phyloP scores from a whole-genome alignment of 2,329 filamentous ascomycete genomes.

The Colletotrichum spinosum region DNA sequence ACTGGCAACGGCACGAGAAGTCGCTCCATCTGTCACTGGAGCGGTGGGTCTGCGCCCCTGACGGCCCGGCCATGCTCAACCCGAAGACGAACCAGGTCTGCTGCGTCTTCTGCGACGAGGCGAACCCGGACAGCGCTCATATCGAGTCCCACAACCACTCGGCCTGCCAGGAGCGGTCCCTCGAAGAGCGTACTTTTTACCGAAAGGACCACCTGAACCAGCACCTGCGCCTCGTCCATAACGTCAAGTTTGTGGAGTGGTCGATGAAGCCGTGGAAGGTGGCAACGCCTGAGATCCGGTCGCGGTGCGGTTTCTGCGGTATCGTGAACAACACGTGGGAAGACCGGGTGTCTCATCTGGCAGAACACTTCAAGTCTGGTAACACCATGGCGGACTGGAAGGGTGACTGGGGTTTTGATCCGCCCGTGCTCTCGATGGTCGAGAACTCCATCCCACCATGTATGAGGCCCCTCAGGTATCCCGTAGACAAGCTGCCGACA shows the following conservation, averaged over 20 bases:
- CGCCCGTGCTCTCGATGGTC: constrained; percentile 70
- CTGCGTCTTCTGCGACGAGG: constrained; percentile 71
- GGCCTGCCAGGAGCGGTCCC: constrained; percentile 73
- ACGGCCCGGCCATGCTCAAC: constrained; percentile 66
- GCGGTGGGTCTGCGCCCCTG: constrained; percentile 73
- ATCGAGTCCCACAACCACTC: constrained; percentile 70
- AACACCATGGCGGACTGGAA: constrained; percentile 77
- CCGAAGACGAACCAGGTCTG: constrained; percentile 67
- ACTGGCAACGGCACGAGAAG: constrained; percentile 79
- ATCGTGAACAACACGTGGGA: constrained; percentile 72
- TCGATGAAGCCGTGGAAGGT: constrained; percentile 75
- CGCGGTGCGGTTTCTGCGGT: constrained; percentile 74
- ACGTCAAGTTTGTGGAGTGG: constrained; percentile 70
- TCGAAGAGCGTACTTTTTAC: constrained; percentile 73
- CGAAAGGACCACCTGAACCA: constrained; percentile 76
- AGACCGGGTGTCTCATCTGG: constrained; percentile 70
- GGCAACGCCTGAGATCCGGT: constrained; percentile 70
- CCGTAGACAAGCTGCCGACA: constrained; percentile 49
- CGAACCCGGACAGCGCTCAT: constrained; percentile 66
- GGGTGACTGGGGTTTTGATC: constrained; percentile 77
- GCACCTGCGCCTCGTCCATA: constrained; percentile 72
- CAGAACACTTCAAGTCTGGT: constrained; percentile 75
- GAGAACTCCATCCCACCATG: constrained; percentile 76
- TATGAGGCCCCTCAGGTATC: constrained; percentile 56
- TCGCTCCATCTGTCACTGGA: constrained; percentile 73